Evolutionary conservation across 2,329 filamentous ascomycete species (phyloP).

Genomic region (Chaetoscypha palmicola): DNA sequence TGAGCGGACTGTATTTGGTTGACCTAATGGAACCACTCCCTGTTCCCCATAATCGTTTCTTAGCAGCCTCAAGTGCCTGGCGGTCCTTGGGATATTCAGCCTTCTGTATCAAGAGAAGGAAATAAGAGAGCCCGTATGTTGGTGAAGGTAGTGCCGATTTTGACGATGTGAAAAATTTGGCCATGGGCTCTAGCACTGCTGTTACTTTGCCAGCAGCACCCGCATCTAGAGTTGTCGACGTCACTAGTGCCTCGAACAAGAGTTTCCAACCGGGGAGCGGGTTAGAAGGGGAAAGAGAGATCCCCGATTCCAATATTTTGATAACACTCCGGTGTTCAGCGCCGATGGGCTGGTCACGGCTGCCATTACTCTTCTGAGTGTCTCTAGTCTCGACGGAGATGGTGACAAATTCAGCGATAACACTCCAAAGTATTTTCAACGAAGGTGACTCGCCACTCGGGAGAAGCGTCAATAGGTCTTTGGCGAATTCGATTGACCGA

Average conservation of each 20-base stretch:
- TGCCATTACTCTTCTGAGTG: conserved; percentile 29
- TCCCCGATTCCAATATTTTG: conserved; percentile 58
- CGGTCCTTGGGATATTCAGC: conserved; percentile 52
- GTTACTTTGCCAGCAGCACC: conserved; percentile 62
- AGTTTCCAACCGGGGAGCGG: conserved; percentile 35
- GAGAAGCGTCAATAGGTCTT: conserved; percentile 23
- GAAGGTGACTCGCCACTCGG: conserved; percentile 25
- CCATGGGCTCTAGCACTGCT: conserved; percentile 63
- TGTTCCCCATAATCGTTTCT: conserved; percentile 60
- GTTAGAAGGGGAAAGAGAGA: conserved; percentile 34
- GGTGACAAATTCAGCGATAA: conserved; percentile 26
- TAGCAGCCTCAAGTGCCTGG: conserved; percentile 57
- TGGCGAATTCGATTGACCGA: conserved; percentile 33
- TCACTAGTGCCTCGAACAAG: conserved; percentile 51
- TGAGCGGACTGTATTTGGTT: conserved; percentile 53
- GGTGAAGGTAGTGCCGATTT: conserved; percentile 22
- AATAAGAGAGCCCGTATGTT: conserved; percentile 27
- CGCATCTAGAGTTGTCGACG: conserved; percentile 52
- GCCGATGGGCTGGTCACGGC: conserved; percentile 43
- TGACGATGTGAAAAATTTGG: conserved; percentile 44
- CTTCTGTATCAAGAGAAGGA: conserved; percentile 18
- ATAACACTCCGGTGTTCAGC: conserved; percentile 64
- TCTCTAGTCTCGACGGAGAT: conserved; percentile 16
- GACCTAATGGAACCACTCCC: conserved; percentile 35
- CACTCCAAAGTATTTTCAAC: conserved; percentile 24